phyloP scores from a whole-genome alignment of 2,329 filamentous ascomycete species.

The Neonectria ditissima region DNA sequence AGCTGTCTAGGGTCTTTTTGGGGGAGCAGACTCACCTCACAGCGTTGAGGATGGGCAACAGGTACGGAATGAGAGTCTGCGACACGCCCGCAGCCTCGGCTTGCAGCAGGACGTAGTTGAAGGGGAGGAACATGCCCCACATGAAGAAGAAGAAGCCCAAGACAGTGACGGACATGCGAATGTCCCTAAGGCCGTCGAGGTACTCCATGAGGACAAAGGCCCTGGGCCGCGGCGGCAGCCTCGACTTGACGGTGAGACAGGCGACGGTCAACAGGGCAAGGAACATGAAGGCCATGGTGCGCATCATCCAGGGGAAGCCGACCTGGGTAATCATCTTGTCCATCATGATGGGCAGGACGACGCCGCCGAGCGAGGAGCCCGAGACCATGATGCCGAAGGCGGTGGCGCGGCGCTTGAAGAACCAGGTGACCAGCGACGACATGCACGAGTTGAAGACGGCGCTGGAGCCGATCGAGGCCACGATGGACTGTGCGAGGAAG shows the following conservation, averaged over 20 bases:
- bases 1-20: background rate
- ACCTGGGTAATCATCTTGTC: slow-evolving; percentile 62
- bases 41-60: slow-evolving; percentile 69
- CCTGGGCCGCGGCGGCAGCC: slow-evolving; percentile 58
- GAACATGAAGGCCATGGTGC: slow-evolving; percentile 60
- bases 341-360: slow-evolving; percentile 71
- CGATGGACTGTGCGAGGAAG: slow-evolving; percentile 57
- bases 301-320: slow-evolving; percentile 63
- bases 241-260: slow-evolving; percentile 49
- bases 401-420: slow-evolving; percentile 62
- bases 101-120: slow-evolving; percentile 65
- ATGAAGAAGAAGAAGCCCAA: slow-evolving; percentile 66
- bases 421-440: slow-evolving; percentile 63
- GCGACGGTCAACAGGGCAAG: slow-evolving; percentile 50
- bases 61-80: slow-evolving; percentile 56
- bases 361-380: slow-evolving; percentile 66
- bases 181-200: slow-evolving; percentile 58
- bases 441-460: slow-evolving; percentile 58
- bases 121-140: slow-evolving; percentile 66
- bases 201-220: slow-evolving; percentile 62
- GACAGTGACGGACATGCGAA: slow-evolving; percentile 57
- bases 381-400: slow-evolving; percentile 66
- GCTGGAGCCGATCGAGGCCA: slow-evolving; percentile 56
- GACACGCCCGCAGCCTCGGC: slow-evolving; percentile 59
- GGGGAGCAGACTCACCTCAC: slow-evolving; percentile 52